Conservation (phyloP, 1,139 yeast genomes). For the Yamadazyma atlantica region DNA sequence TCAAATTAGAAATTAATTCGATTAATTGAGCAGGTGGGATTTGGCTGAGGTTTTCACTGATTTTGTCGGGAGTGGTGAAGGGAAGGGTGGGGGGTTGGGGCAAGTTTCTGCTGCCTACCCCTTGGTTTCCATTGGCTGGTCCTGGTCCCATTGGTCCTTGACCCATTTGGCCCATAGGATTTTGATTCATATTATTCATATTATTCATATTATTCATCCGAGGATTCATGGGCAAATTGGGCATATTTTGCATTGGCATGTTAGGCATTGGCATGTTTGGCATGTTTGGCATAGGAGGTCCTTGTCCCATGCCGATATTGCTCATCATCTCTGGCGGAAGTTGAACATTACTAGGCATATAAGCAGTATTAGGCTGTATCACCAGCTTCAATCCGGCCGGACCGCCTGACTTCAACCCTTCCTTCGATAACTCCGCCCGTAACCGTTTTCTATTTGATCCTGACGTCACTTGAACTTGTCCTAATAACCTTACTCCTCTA, state of each 20-base stretch:
- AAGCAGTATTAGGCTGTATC: slow-evolving; percentile 39
- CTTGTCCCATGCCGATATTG: not conserved
- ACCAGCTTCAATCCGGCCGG: slow-evolving; percentile 37
- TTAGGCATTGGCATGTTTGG: slow-evolving; percentile 4
- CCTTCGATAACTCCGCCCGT: slow-evolving; percentile 61
- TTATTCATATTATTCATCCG: not conserved
- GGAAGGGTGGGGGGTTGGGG: slow-evolving; percentile 49
- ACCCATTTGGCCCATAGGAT: not conserved
- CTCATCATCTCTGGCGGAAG: slow-evolving; percentile 51
- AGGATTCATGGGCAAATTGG: not conserved
- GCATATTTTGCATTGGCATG: not conserved
- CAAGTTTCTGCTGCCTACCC: slow-evolving; percentile 21
- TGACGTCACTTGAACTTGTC: slow-evolving; percentile 40
- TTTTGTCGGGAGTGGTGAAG: slow-evolving; percentile 50
- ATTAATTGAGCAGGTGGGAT: slow-evolving; percentile 70
- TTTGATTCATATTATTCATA: not conserved
- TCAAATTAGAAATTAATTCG: slow-evolving; percentile 64
- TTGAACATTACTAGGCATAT: slow-evolving; percentile 54
- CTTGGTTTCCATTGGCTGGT: not conserved
- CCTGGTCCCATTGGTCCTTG: not conserved
- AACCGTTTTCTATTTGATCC: slow-evolving; percentile 31
- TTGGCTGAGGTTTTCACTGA: slow-evolving; percentile 54
- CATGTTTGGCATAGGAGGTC: not conserved
- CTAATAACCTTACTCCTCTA: slow-evolving; percentile 42
- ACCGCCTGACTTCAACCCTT: slow-evolving; percentile 45